Conservation (phyloP, 1,284 basidiomycete species). For the Butyriboletus appendiculatus region DNA sequence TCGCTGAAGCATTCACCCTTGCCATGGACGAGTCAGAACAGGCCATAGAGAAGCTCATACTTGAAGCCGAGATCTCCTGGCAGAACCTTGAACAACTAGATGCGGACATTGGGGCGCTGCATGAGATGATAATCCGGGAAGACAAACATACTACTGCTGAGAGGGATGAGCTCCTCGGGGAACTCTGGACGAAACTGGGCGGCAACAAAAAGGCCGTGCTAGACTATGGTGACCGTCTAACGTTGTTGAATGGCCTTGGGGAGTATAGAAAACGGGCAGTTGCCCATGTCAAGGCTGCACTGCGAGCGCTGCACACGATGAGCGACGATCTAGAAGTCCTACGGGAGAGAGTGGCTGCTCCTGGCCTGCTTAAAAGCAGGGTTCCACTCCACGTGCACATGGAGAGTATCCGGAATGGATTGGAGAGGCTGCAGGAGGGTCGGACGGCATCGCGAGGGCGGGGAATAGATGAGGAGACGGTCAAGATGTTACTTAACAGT, state of each 20-base stretch:
- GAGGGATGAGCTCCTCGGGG: conserved; percentile 55
- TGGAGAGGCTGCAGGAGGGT: conserved; percentile 63
- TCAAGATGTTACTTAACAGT: conserved; percentile 32
- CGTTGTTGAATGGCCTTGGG: conserved; percentile 53
- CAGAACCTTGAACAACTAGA: conserved; percentile 60
- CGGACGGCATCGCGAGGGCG: conserved; percentile 40
- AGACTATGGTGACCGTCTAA: conserved; percentile 50
- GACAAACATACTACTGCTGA: conserved; percentile 45
- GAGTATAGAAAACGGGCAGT: conserved; percentile 59
- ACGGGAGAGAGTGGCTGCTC: conserved; percentile 63
- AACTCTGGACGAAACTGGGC: conserved; percentile 68
- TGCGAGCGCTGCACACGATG: conserved; percentile 61
- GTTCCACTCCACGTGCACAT: conserved; percentile 74
- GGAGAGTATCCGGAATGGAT: conserved; percentile 61
- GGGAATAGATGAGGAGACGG: conserved; percentile 35
- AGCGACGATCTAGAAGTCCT: conserved; percentile 73
- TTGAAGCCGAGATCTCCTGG: conserved; percentile 61
- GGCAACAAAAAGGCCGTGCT: conserved; percentile 52
- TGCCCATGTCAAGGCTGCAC: conserved; percentile 59
- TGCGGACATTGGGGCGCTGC: conserved; percentile 52
- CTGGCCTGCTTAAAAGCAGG: conserved; percentile 54
- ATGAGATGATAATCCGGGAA: conserved; percentile 61
- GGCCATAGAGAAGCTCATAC: conserved; percentile 53
- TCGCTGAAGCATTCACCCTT: conserved; percentile 54
- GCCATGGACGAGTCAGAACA: conserved; percentile 60